Percentiles rank a stretch among this genome's conserved stretches.
Conservation (phyloP, 805 yeast species). For the Hanseniaspora thailandica region DNA sequence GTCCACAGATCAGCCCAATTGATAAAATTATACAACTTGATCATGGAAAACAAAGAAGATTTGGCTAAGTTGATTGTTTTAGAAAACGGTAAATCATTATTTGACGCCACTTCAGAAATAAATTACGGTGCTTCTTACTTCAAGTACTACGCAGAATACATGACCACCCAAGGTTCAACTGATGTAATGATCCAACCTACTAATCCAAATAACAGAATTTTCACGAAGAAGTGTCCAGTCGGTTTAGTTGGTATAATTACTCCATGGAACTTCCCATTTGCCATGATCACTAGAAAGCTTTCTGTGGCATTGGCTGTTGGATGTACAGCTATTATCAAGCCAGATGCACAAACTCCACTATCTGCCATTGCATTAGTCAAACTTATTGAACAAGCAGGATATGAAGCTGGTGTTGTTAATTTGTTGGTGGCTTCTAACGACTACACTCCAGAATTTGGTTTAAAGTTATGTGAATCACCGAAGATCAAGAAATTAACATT, state of each 20-base stretch:
- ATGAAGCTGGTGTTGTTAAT: slow-evolving; percentile 48
- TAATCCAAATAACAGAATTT: slow-evolving; percentile 39
- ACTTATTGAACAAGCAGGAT: slow-evolving; percentile 47
- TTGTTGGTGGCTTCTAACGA: slow-evolving; percentile 37
- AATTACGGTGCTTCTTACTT: slow-evolving; percentile 60
- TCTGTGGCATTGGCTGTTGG: slow-evolving; percentile 60
- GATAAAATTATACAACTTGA: slow-evolving; percentile 39
- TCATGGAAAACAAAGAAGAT: slow-evolving; percentile 46
- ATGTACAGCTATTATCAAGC: slow-evolving; percentile 49
- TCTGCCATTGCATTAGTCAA: slow-evolving; percentile 47
- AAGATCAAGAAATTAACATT: slow-evolving; percentile 46
- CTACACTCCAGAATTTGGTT: slow-evolving; percentile 43
- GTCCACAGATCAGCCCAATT: slow-evolving; percentile 41
- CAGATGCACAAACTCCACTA: slow-evolving; percentile 52
- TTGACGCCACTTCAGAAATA: slow-evolving; percentile 45
- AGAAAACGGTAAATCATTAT: slow-evolving; percentile 50
- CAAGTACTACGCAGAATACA: slow-evolving; percentile 75
- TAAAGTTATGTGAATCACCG: slow-evolving; percentile 38
- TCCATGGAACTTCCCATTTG: slow-evolving; percentile 60
- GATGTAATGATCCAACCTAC: slow-evolving; percentile 36
- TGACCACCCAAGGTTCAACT: slow-evolving; percentile 30
- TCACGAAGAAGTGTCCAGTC: slow-evolving; percentile 47
- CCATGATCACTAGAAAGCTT: slow-evolving; percentile 55
- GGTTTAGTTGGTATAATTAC: slow-evolving; percentile 55
- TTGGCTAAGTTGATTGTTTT: slow-evolving; percentile 44